phyloP scores from a whole-genome alignment of 805 yeast genomes.

The Candida railenensis region DNA sequence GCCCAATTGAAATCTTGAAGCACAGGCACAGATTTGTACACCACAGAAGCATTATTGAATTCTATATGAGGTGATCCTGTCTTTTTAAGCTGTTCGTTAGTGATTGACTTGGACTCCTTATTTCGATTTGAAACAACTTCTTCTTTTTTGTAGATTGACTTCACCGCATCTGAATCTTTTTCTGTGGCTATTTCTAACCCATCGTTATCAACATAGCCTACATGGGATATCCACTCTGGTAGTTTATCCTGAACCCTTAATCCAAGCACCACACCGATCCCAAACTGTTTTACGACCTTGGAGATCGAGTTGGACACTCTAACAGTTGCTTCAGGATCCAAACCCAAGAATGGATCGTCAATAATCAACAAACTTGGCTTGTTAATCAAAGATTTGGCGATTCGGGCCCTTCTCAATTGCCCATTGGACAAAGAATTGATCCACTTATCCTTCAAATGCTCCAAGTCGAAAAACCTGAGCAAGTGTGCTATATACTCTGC shows the following conservation, averaged over 20 bases:
- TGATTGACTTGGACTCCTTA: slow-evolving; percentile 1
- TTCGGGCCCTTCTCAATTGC: slow-evolving; percentile 84
- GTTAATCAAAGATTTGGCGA: slow-evolving; percentile 70
- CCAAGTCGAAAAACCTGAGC: slow-evolving; percentile 51
- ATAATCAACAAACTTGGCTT: slow-evolving; percentile 67
- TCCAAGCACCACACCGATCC: slow-evolving; percentile 68
- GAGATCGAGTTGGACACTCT: slow-evolving; percentile 56
- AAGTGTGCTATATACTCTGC: slow-evolving; percentile 42
- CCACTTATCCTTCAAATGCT: slow-evolving; percentile 66
- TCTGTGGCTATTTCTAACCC: slow-evolving; percentile 39
- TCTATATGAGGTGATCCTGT: slow-evolving; percentile 29
- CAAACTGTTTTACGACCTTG: slow-evolving; percentile 27
- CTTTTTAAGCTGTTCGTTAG: slow-evolving; percentile 1
- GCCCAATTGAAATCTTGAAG: slow-evolving; percentile 63
- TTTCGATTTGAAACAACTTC: slow-evolving; percentile 8
- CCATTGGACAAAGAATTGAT: slow-evolving; percentile 89
- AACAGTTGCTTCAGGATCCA: slow-evolving; percentile 72
- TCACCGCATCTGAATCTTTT: background rate
- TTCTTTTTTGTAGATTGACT: slow-evolving; percentile 2
- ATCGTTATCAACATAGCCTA: slow-evolving; percentile 57
- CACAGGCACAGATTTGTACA: slow-evolving; percentile 62
- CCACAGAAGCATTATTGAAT: slow-evolving; percentile 61
- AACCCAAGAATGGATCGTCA: slow-evolving; percentile 91
- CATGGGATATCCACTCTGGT: slow-evolving; percentile 78
- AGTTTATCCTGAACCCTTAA: slow-evolving; percentile 70